Base-by-base conservation (phyloP, 345 rosid species). In the Salix viminalis region DNA sequence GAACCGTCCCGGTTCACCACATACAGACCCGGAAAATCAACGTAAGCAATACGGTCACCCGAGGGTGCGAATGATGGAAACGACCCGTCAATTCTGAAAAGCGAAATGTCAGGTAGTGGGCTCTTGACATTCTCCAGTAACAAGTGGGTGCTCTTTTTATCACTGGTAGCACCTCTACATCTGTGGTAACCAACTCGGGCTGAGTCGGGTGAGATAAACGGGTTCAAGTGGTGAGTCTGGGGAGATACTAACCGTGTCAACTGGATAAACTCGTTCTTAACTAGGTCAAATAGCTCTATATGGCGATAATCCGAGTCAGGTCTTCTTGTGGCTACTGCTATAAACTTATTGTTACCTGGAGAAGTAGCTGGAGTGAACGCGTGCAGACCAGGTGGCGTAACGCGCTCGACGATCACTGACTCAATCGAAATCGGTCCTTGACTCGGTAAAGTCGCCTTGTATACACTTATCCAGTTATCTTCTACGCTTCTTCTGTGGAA, bases 331-430 rank as follows among this genome's bases (percentile, higher is more conserved):
- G 95, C 91, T 7, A 91, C 89, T 8, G 97, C 95, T 41, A 94
- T 91, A 83, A 92, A 92, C 13, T 85, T 76, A 23, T 85, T 7
- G 84, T 94, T 94, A 66, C 88, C 90, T 41, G 95, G 97, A 2
- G 97, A 89, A 68, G 97, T 81, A 10, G 97, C 98, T 7, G 97
- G 98, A n/a, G 98, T 94, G 84, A 94, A 92, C 26, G 88, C 91
- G 75, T 92, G 98, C 42, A 92, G 84, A 21, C 94, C 95, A 44
- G 90, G 89, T 21, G 97, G 97, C 1, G 98, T 94, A 72, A 94
- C 88, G 65, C 97, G 88, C 52, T 83, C 81, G 39, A 89, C 76
- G 21, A 36, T 79, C 75, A 92, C 91, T 7, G 89, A 84, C 19
- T 88, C 89, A 0, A 64, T 60, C 15, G 79, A 87, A 70, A 85